Conservation (phyloP, 1,284 basidiomycete species). For the Ceratobasidium sp. region DNA sequence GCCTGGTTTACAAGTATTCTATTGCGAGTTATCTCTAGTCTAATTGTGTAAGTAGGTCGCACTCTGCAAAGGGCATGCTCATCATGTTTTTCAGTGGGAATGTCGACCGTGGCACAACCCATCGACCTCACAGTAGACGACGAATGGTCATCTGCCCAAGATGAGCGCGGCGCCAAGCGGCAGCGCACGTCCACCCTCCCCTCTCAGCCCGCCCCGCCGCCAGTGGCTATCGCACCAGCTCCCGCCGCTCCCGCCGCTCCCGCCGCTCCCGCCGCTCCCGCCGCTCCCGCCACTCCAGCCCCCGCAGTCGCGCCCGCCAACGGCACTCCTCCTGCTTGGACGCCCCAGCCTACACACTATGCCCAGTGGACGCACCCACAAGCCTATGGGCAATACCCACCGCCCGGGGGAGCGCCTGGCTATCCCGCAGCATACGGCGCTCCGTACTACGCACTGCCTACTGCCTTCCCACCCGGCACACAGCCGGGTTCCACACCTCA, state of each 20-base stretch:
- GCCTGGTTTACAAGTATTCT: neutral
- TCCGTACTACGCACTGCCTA: slow-evolving; percentile 19
- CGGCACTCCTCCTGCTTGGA: slow-evolving; percentile 13
- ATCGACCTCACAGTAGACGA: slow-evolving; percentile 42
- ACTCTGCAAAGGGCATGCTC: neutral
- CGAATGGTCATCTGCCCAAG: slow-evolving; percentile 30
- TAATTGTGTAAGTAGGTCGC: neutral
- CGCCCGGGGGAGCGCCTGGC: slow-evolving; percentile 23
- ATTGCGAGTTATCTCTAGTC: neutral
- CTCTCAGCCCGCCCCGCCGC: slow-evolving; percentile 33
- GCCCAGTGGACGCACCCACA: slow-evolving; percentile 28
- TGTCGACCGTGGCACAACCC: slow-evolving; percentile 40
- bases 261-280: neutral
- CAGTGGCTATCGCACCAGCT: slow-evolving; percentile 23
- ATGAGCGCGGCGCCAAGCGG: slow-evolving; percentile 39
- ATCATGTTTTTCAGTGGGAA: slow-evolving; percentile 21
- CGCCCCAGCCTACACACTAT: slow-evolving; percentile 14
- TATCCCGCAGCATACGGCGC: slow-evolving; percentile 26
- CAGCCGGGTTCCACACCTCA: neutral
- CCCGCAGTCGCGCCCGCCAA: slow-evolving; percentile 24
- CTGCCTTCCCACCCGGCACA: slow-evolving; percentile 1
- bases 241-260: slow-evolving; percentile 4
- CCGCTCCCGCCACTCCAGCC: neutral
- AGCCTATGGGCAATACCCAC: slow-evolving; percentile 34
- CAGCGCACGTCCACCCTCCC: slow-evolving; percentile 26